These are phyloP conservation scores for Mycena maculata DNA, from an alignment of 768 basidiomycete species.

Conservation along the genomic window DNA sequence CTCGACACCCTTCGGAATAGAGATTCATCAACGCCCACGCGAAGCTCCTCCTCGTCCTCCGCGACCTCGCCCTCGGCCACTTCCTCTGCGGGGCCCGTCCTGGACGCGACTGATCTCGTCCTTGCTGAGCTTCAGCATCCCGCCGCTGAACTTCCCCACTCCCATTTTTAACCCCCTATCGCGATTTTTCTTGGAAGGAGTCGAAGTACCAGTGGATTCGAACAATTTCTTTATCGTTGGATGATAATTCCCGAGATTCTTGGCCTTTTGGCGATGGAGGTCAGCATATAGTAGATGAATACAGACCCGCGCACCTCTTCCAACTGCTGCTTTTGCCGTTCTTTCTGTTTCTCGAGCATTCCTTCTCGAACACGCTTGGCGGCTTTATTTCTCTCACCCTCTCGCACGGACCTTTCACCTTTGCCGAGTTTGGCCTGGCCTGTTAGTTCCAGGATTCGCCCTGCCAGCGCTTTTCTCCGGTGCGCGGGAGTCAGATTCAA, in stretches of 20 bases:
- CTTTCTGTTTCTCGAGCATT: slow-evolving; percentile 68
- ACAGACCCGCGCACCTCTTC: slow-evolving; percentile 68
- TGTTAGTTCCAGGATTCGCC: slow-evolving; percentile 79
- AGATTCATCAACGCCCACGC: slow-evolving; percentile 18
- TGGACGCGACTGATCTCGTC: slow-evolving; percentile 63
- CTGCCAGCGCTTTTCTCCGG: slow-evolving; percentile 78
- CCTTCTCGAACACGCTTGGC: slow-evolving; percentile 81
- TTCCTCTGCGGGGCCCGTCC: slow-evolving; percentile 39
- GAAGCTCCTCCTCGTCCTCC: slow-evolving; percentile 40
- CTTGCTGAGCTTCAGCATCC: slow-evolving; percentile 71
- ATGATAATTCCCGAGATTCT: slow-evolving; percentile 87
- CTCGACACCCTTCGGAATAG: not conserved
- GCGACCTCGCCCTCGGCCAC: slow-evolving; percentile 40
- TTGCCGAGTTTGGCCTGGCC: slow-evolving; percentile 78
- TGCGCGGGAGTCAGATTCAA: slow-evolving; percentile 73
- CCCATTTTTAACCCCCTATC: slow-evolving; percentile 81
- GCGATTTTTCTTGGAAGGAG: slow-evolving; percentile 56
- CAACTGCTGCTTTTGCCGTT: slow-evolving; percentile 63
- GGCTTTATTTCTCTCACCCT: slow-evolving; percentile 75
- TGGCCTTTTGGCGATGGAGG: slow-evolving; percentile 64
- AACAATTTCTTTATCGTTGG: slow-evolving; percentile 79
- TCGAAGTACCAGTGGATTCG: slow-evolving; percentile 49
- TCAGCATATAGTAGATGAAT: not conserved
- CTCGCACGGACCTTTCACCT: slow-evolving; percentile 72
- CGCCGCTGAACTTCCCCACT: slow-evolving; percentile 79